Conservation (phyloP, 2,329 filamentous ascomycete species). For the Chrysosporium queenslandicum region DNA sequence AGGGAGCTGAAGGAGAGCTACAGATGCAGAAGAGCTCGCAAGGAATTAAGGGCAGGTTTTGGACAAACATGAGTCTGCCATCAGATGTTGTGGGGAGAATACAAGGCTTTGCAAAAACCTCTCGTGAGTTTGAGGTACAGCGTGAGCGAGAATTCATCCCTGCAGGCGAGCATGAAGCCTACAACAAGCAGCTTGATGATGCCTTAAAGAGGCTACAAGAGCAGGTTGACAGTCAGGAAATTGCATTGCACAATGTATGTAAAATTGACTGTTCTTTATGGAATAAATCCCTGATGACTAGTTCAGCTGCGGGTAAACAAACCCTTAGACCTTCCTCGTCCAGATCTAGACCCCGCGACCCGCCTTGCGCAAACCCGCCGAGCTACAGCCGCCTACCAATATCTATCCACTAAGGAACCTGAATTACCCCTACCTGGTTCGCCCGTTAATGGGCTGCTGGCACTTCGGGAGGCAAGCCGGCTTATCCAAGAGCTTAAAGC, state of each 20-base stretch:
- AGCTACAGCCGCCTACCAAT: slow-evolving; percentile 57
- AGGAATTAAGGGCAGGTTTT: neutral
- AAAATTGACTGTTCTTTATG: neutral
- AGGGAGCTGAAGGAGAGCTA: no score
- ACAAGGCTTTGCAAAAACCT: slow-evolving; percentile 25
- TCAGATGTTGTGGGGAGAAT: slow-evolving; percentile 15
- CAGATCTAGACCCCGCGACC: slow-evolving; percentile 22
- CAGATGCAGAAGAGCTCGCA: neutral
- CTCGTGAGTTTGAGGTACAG: slow-evolving; percentile 28
- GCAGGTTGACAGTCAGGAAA: slow-evolving; percentile 40
- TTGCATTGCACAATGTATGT: slow-evolving; percentile 38
- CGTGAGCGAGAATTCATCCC: slow-evolving; percentile 24
- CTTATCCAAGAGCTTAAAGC: slow-evolving; percentile 55
- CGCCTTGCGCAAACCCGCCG: slow-evolving; percentile 40
- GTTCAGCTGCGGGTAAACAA: slow-evolving; percentile 28
- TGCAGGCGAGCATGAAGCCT: slow-evolving; percentile 25
- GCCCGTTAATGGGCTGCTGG: slow-evolving; percentile 59
- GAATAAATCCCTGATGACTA: neutral
- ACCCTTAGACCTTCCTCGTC: slow-evolving; percentile 24
- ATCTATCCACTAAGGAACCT: slow-evolving; percentile 51
- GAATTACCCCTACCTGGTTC: slow-evolving; percentile 59
- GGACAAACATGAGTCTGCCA: slow-evolving; percentile 9
- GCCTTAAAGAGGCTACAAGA: slow-evolving; percentile 58
- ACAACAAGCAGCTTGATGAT: slow-evolving; percentile 45
- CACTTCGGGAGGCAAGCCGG: slow-evolving; percentile 56